Percentiles rank a stretch among this genome's conserved stretches.
These are phyloP conservation scores for Prunus campanulata DNA, from an alignment of 306 rosid species.

Conservation along the genomic window DNA sequence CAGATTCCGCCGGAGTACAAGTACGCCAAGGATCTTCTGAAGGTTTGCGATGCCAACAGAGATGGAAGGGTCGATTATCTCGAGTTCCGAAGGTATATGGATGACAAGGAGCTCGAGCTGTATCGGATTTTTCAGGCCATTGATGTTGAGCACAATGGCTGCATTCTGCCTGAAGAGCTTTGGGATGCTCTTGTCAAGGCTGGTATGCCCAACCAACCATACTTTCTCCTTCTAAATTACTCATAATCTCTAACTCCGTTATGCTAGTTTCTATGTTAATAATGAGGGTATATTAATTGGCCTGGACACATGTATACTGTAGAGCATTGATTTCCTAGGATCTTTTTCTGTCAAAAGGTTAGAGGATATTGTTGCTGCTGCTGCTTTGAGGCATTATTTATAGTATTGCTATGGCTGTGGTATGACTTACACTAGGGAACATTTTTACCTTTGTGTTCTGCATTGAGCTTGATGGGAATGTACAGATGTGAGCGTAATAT, in stretches of 20 bases:
- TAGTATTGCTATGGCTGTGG: neutral
- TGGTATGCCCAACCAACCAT: conserved; percentile 38
- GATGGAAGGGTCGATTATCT: conserved; percentile 75
- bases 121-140: conserved; percentile 90
- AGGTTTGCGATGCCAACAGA: conserved; percentile 70
- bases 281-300: neutral
- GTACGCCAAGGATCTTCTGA: conserved; percentile 78
- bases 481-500: neutral
- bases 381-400: neutral
- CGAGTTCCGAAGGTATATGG: conserved; percentile 86
- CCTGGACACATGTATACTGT: neutral
- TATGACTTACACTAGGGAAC: neutral
- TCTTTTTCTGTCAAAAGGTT: too few relatives aligned
- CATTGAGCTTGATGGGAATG: neutral
- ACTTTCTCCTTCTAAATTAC: neutral
- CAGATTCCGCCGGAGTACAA: conserved; percentile 80
- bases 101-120: conserved; percentile 89
- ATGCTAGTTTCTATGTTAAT: neutral
- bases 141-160: conserved; percentile 87
- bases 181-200: conserved; percentile 92
- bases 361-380: too few relatives aligned
- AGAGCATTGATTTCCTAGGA: neutral
- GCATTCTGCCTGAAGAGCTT: conserved; percentile 91
- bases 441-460: neutral
- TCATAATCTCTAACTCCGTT: neutral